phyloP scores from a whole-genome alignment of 495 filamentous ascomycete genomes.

The Neurospora sp. region DNA sequence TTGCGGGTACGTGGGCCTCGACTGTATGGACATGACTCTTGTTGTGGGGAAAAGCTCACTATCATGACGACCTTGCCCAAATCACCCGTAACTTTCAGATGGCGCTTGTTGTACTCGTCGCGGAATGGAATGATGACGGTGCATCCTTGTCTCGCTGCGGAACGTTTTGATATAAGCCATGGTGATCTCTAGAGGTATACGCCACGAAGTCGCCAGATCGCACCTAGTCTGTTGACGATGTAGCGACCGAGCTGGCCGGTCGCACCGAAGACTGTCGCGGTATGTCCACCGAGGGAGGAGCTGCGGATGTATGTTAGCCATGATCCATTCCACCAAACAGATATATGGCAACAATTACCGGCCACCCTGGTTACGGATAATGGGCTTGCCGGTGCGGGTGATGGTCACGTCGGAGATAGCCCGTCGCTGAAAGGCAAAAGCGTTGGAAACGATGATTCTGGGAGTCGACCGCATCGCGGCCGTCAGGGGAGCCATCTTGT shows the following conservation, averaged over 20 bases:
- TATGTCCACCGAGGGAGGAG: slow-evolving; percentile 59
- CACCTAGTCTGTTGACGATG: slow-evolving; percentile 93
- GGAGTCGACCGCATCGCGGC: slow-evolving; percentile 35
- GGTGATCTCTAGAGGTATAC: slow-evolving; percentile 3
- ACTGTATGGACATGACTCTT: background rate
- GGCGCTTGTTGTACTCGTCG: slow-evolving; percentile 95
- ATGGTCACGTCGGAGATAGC: slow-evolving; percentile 70
- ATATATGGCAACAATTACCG: slow-evolving; percentile 46
- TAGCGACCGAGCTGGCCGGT: slow-evolving; percentile 94
- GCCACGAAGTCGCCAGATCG: slow-evolving; percentile 3
- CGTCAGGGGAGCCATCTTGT: slow-evolving; percentile 40
- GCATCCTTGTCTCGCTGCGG: slow-evolving; percentile 75
- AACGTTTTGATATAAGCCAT: slow-evolving; percentile 26
- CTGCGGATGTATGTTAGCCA: slow-evolving; percentile 7
- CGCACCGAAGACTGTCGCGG: slow-evolving; percentile 94
- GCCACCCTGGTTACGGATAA: slow-evolving; percentile 72
- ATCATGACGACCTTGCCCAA: slow-evolving; percentile 80
- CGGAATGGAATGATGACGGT: slow-evolving; percentile 88
- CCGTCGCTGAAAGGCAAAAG: slow-evolving; percentile 30
- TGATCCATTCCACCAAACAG: slow-evolving; percentile 9
- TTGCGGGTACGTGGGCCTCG: background rate
- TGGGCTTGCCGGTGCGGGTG: slow-evolving; percentile 77
- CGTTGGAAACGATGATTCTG: slow-evolving; percentile 16
- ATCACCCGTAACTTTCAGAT: slow-evolving; percentile 91
- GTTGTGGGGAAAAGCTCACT: slow-evolving; percentile 31